Conservation (phyloP, 2,329 filamentous ascomycete species). For the Orbilia quercus region DNA sequence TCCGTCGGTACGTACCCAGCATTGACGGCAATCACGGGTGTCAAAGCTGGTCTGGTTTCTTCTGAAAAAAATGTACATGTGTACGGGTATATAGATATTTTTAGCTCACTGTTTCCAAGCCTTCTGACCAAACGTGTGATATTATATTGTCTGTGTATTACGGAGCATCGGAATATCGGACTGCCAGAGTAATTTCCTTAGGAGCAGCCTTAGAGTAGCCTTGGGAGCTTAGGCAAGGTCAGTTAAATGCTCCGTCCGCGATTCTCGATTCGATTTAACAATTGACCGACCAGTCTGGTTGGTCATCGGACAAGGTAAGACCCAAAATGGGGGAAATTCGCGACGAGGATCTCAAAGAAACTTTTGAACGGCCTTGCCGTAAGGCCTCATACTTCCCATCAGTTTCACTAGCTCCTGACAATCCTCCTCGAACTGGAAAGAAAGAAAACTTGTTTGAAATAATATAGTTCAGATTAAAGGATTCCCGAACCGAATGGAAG, state of each 20-base stretch:
- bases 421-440: conserved; percentile 3
- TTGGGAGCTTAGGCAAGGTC: too few relatives aligned
- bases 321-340: conserved; percentile 40
- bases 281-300: too few relatives aligned
- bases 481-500: neutral
- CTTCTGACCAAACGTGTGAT: conserved; percentile 30
- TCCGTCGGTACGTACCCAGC: too few relatives aligned
- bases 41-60: too few relatives aligned
- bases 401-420: conserved; percentile 39
- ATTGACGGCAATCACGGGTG: conserved; percentile 25
- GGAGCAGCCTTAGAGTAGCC: too few relatives aligned
- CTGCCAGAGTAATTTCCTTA: too few relatives aligned
- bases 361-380: conserved; percentile 13
- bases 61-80: conserved; percentile 18
- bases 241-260: conserved; percentile 14
- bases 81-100: conserved; percentile 41
- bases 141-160: conserved; percentile 8
- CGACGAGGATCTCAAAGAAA: conserved; percentile 32
- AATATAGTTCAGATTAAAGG: neutral
- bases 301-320: neutral
- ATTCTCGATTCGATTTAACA: too few relatives aligned
- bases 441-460: conserved; percentile 6
- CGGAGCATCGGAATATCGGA: conserved; percentile 32
- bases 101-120: conserved; percentile 11
- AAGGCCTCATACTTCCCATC: conserved; percentile 10